Base-by-base conservation (phyloP, 140 eudicot genomes). In the Stevia rebaudiana region DNA sequence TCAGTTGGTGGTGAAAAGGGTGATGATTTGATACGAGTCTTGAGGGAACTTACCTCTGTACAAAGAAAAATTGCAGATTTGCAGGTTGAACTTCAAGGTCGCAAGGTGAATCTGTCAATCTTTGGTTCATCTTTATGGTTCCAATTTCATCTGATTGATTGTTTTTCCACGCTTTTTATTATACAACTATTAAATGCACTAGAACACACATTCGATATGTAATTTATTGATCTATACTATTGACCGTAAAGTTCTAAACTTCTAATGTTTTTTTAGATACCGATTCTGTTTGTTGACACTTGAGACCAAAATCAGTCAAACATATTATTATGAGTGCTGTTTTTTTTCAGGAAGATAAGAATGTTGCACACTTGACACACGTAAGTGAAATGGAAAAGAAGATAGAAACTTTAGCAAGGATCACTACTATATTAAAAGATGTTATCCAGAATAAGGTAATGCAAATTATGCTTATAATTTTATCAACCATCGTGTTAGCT, bases 371-470 rank as follows among this genome's bases (percentile, higher is more conserved):
- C 84, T 70, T 92, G 72, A 92, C 94, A 22, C 98, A 92, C 70
- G 96, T 76, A 57, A 85, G 84, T 81, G 98, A 88, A 78, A 88
- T 92, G 96, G 94, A 85, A 69, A 92, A 92, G 82, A 92, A 92
- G 89, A 81, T 86, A 36, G 98, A 92, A 82, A 92, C 94, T 55
- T 78, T 88, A 73, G 70, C 84, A 57, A 81, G 98, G 81, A 92
- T 88, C 71, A 92, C 98, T 35, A 59, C 95, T 15, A 92, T 92
- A 76, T 61, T 92, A 68, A 92, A 92, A 82, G 96, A 88, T 39
- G 95, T 92, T 62, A 92, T 92, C 78, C 96, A 88, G 76, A 92
- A 92, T 69, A 92, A 92, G 98, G 96, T 92, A 80, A 35, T 63
- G 43, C 59, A 47, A 42, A 51, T 69, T 24, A 18, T 48, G 10